Evolutionary conservation across 176 grass and related monocot species (phyloP).

Genomic region (Phyllostachys edulis): DNA sequence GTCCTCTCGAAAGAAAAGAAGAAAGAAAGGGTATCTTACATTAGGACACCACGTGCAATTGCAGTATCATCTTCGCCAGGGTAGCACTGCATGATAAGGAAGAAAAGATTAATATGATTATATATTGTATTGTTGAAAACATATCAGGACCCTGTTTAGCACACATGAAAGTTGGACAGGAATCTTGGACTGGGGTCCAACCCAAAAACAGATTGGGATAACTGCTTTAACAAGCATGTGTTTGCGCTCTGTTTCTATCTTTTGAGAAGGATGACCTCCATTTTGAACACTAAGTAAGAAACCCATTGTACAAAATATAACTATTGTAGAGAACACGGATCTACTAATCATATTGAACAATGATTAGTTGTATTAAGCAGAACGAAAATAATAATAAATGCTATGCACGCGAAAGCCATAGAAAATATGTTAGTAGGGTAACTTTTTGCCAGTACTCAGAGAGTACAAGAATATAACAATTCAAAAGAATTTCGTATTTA

Average conservation of each 20-base stretch:
- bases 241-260: background rate
- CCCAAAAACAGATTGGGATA: background rate
- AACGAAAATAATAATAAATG: background rate
- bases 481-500: slow-evolving; percentile 1
- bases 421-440: slow-evolving; percentile 3
- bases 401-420: background rate
- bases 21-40: slow-evolving; percentile 57
- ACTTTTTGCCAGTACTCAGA: background rate
- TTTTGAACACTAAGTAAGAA: slow-evolving; percentile 10
- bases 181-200: background rate
- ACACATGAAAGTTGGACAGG: background rate
- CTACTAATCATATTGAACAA: background rate
- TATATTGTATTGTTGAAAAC: background rate
- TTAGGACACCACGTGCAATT: slow-evolving; percentile 83
- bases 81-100: slow-evolving; percentile 67
- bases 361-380: slow-evolving; percentile 3
- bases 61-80: slow-evolving; percentile 95
- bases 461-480: background rate
- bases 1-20: slow-evolving; percentile 16
- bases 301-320: slow-evolving; percentile 5
- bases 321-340: background rate
- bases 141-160: background rate
- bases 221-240: background rate
- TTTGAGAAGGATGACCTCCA: background rate
- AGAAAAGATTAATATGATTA: slow-evolving; percentile 30